phyloP scores from a whole-genome alignment of 2,329 filamentous ascomycete genomes.

The Dothideomycetidae sp. region DNA sequence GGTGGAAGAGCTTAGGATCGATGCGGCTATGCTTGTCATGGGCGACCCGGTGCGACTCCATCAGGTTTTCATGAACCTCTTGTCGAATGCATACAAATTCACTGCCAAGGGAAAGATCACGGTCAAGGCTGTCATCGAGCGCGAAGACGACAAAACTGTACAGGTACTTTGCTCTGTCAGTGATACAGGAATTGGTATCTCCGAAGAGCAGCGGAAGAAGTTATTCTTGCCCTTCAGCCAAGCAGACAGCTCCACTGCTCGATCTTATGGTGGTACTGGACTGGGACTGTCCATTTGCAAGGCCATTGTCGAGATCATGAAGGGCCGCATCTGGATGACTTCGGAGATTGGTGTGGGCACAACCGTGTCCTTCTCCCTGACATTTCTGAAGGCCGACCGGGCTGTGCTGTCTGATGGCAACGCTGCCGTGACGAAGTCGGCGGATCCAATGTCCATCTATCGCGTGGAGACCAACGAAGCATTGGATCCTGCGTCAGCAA shows the following conservation, averaged over 20 bases:
- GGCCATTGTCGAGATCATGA: conserved; percentile 84
- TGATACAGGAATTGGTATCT: conserved; percentile 86
- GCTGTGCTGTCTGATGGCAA: conserved; percentile 12
- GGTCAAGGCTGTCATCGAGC: conserved; percentile 59
- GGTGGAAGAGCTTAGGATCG: conserved; percentile 41
- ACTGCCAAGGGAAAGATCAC: conserved; percentile 77
- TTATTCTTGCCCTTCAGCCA: conserved; percentile 89
- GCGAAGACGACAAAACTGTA: conserved; percentile 54
- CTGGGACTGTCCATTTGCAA: conserved; percentile 90
- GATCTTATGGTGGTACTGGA: conserved; percentile 84
- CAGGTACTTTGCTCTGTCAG: conserved; percentile 72
- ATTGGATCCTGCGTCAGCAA: conserved; percentile 18
- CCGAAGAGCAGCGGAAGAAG: conserved; percentile 65
- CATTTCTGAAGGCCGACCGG: conserved; percentile 53
- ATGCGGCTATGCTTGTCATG: conserved; percentile 39
- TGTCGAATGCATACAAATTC: conserved; percentile 90
- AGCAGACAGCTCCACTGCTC: conserved; percentile 76
- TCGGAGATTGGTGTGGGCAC: conserved; percentile 60
- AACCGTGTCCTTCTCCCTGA: conserved; percentile 63
- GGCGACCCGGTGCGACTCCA: conserved; percentile 38
- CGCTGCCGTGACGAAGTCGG: conserved; percentile 23
- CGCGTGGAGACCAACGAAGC: conserved; percentile 34
- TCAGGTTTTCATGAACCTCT: conserved; percentile 56
- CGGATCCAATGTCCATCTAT: conserved; percentile 43
- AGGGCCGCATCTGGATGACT: conserved; percentile 69